Conservation (phyloP, 768 basidiomycete species). For the Tylopilus sp. region DNA sequence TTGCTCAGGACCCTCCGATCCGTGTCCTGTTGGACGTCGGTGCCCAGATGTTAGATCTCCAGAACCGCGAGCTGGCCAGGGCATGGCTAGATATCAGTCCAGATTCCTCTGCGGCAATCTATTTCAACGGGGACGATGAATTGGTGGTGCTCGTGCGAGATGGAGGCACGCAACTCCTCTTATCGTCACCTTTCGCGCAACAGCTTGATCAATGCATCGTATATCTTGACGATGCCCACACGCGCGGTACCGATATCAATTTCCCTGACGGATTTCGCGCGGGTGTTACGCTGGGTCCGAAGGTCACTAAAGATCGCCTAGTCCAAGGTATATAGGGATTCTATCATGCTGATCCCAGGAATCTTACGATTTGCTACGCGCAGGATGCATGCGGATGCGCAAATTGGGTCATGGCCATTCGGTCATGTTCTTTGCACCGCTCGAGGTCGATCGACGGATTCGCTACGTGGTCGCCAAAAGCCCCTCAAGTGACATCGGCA, state of each 20-base stretch:
- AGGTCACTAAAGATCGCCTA: neutral
- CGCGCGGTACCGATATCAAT: neutral
- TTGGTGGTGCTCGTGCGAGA: neutral
- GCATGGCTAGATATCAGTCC: neutral
- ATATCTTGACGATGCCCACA: neutral
- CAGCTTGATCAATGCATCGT: neutral
- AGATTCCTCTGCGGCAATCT: neutral
- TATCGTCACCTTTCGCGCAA: neutral
- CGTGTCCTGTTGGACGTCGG: neutral
- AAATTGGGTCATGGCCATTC: neutral
- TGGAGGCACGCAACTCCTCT: neutral
- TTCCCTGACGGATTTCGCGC: neutral
- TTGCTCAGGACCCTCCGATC: neutral
- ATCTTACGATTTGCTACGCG: neutral
- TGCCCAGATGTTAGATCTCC: neutral
- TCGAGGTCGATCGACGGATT: neutral
- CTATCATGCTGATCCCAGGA: neutral
- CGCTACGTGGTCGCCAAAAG: neutral
- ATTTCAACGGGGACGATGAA: neutral
- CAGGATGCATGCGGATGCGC: neutral
- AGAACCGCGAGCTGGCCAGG: neutral
- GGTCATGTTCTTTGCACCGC: neutral
- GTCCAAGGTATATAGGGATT: neutral
- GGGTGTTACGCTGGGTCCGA: neutral
- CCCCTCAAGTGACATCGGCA: neutral